Evolutionary conservation across 2,329 filamentous ascomycete species (phyloP).

Genomic region (Ciborinia camelliae): DNA sequence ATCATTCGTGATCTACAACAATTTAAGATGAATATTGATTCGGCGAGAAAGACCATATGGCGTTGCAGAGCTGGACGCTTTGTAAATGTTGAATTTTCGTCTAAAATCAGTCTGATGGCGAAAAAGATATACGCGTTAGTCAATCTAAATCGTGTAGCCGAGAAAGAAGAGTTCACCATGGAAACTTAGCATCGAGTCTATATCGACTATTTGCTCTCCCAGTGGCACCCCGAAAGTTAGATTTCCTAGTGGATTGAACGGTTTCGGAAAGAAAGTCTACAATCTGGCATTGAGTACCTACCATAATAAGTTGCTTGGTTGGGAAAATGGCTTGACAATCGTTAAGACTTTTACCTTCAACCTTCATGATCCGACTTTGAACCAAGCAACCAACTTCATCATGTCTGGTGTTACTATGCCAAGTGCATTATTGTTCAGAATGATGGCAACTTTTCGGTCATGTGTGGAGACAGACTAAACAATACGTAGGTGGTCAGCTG

Average conservation of each 20-base stretch:
- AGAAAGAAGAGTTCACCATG: background rate
- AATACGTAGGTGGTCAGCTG: too few species aligned
- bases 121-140: background rate
- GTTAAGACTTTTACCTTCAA: too few species aligned
- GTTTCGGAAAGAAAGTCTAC: too few species aligned
- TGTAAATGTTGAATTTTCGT: background rate
- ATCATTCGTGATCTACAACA: background rate
- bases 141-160: background rate
- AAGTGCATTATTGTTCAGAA: too few species aligned
- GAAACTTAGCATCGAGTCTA: background rate
- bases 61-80: background rate
- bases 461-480: too few species aligned
- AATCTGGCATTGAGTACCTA: too few species aligned
- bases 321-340: too few species aligned
- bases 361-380: too few species aligned
- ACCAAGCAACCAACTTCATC: too few species aligned
- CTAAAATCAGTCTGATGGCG: background rate
- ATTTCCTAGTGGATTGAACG: background rate
- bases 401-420: too few species aligned
- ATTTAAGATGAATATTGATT: background rate
- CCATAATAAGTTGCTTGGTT: too few species aligned
- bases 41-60: background rate
- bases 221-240: background rate
- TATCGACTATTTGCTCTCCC: background rate
- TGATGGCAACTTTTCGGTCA: too few species aligned